These are phyloP conservation scores for Pilobolus umbonatus DNA, from an alignment of 192 early-diverging fungal species.

Conservation along the genomic window DNA sequence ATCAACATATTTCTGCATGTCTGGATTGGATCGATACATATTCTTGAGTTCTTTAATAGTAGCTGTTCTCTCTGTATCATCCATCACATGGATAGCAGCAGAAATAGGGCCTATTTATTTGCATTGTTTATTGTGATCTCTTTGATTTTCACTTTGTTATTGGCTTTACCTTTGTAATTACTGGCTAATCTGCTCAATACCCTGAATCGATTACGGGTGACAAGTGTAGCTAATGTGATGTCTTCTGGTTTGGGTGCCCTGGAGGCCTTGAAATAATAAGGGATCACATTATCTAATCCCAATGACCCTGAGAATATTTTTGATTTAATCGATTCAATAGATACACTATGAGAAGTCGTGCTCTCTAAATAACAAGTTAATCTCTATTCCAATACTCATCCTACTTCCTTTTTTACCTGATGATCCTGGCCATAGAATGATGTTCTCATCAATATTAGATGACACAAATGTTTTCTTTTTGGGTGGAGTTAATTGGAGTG, in stretches of 20 bases:
- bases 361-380: background rate
- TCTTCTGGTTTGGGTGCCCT: constrained; percentile 37
- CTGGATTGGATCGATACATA: constrained; percentile 37
- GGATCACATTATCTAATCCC: constrained; percentile 48
- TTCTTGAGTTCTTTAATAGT: constrained; percentile 40
- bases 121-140: no score
- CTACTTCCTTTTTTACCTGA: constrained; percentile 1
- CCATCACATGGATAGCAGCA: constrained; percentile 49
- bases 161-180: constrained; percentile 44
- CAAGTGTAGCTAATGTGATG: constrained; percentile 50
- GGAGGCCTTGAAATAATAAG: constrained; percentile 48
- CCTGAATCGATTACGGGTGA: constrained; percentile 46
- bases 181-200: constrained; percentile 43
- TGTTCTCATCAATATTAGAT: no score
- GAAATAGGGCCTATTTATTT: constrained; percentile 51
- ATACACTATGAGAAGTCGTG: background rate
- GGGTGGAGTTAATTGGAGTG: no score
- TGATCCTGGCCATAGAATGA: constrained; percentile 6
- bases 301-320: constrained; percentile 48
- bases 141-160: no score
- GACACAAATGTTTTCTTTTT: constrained; percentile 12
- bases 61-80: constrained; percentile 41
- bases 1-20: constrained; percentile 47
- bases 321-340: constrained; percentile 44
- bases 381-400: background rate